phyloP scores from a whole-genome alignment of 2,329 filamentous ascomycete species.

The Paecilomyces dactylethromorphus region DNA sequence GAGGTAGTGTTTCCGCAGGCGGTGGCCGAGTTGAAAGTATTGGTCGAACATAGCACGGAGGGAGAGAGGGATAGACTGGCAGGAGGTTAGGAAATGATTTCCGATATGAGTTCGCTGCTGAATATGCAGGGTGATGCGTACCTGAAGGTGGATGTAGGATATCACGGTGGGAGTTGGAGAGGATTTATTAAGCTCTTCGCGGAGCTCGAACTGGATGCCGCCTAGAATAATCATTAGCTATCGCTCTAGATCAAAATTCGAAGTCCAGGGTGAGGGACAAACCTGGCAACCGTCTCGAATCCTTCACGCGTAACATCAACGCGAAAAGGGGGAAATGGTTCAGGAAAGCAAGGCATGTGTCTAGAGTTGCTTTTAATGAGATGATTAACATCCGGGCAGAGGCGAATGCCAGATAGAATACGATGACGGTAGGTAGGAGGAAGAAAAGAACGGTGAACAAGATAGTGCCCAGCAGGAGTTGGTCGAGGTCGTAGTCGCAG shows the following conservation, averaged over 20 bases:
- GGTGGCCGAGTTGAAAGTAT: constrained; percentile 89
- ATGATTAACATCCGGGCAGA: constrained; percentile 93
- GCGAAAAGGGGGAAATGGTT: constrained; percentile 98
- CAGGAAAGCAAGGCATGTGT: constrained; percentile 84
- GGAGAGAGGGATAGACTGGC: constrained; percentile 75
- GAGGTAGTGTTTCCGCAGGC: constrained; percentile 91
- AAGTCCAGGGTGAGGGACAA: not conserved
- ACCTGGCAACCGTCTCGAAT: constrained; percentile 82
- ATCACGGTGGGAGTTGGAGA: constrained; percentile 48
- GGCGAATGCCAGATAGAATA: constrained; percentile 96
- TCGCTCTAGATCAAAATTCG: not conserved
- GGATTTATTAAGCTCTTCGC: constrained; percentile 55
- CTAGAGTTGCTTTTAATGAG: constrained; percentile 79
- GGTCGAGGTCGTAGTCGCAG: constrained; percentile 96
- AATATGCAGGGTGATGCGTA: constrained; percentile 29
- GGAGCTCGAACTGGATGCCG: constrained; percentile 84
- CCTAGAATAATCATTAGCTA: constrained; percentile 38
- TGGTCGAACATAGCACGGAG: constrained; percentile 95
- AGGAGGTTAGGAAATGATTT: not conserved
- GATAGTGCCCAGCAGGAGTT: constrained; percentile 91
- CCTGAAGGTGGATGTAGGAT: constrained; percentile 82
- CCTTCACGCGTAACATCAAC: constrained; percentile 91
- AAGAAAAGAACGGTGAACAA: constrained; percentile 95
- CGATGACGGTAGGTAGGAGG: constrained; percentile 84
- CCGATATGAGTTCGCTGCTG: not conserved